Evolutionary conservation across 306 rosid genomes (phyloP).

Genomic region (Purshia tridentata): DNA sequence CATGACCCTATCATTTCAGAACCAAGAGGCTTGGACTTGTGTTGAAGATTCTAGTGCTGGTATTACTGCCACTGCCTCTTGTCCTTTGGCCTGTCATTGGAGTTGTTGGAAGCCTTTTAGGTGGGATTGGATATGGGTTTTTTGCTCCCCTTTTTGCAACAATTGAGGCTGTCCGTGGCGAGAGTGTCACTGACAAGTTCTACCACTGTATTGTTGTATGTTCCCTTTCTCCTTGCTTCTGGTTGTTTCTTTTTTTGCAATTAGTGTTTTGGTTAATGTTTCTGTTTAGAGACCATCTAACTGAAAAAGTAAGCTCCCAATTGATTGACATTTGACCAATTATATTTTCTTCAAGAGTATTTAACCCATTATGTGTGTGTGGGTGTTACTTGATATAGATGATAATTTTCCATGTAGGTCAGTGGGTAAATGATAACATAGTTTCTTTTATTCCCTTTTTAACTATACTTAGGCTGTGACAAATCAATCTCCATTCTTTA

Average conservation of each 20-base stretch:
- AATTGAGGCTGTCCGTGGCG: slow-evolving; percentile 64
- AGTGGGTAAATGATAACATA: neutral
- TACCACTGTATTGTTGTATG: slow-evolving; percentile 65
- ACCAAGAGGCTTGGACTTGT: slow-evolving; percentile 67
- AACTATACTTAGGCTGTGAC: too few species aligned
- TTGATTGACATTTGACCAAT: neutral
- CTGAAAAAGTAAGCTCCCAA: neutral
- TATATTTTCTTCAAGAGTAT: neutral
- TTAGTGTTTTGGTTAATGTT: neutral
- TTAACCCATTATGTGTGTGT: neutral
- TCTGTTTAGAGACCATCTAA: neutral
- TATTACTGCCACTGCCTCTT: slow-evolving; percentile 62
- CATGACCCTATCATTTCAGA: slow-evolving; percentile 34
- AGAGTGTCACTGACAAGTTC: slow-evolving; percentile 39
- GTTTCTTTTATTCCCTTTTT: too few species aligned
- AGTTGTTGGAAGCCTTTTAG: slow-evolving; percentile 59
- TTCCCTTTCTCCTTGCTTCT: slow-evolving; percentile 26
- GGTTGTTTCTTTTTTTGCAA: slow-evolving; percentile 11
- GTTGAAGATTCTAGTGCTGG: slow-evolving; percentile 50
- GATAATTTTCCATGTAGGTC: neutral
- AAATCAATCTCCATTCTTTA: too few species aligned
- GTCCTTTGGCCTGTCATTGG: slow-evolving; percentile 61
- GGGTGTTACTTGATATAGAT: neutral
- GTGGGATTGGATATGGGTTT: slow-evolving; percentile 77
- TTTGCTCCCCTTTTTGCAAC: slow-evolving; percentile 75